phyloP scores from a whole-genome alignment of 1,284 basidiomycete genomes.

The Coniferiporia weirii region DNA sequence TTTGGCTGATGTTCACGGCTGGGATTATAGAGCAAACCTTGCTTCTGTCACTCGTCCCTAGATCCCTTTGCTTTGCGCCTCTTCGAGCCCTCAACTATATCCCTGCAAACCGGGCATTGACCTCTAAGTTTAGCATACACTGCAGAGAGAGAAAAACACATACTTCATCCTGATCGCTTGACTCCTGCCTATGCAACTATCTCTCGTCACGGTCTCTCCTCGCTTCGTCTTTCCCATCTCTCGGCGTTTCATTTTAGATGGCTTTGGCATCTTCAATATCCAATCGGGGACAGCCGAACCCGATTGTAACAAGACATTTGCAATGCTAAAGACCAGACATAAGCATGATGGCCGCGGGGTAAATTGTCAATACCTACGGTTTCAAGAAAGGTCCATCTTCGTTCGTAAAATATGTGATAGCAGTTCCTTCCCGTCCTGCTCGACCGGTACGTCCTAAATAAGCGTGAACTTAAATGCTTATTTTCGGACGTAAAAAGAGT shows the following conservation, averaged over 20 bases:
- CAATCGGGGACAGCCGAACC: slow-evolving; percentile 88
- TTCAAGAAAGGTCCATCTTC: slow-evolving; percentile 91
- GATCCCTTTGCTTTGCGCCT: slow-evolving; percentile 37
- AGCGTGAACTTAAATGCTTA: slow-evolving; percentile 11
- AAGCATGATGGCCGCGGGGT: slow-evolving; percentile 10
- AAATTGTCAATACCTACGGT: slow-evolving; percentile 51
- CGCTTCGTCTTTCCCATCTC: slow-evolving; percentile 83
- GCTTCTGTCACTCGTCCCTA: background rate
- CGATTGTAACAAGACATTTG: slow-evolving; percentile 89
- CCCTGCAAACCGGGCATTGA: slow-evolving; percentile 35
- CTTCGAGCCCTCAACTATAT: slow-evolving; percentile 71
- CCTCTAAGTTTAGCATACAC: background rate
- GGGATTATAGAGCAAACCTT: background rate
- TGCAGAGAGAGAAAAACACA: background rate
- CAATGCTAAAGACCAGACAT: slow-evolving; percentile 54
- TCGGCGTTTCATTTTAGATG: slow-evolving; percentile 82
- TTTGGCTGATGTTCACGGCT: too few species aligned
- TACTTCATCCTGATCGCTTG: slow-evolving; percentile 74
- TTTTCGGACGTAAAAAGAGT: background rate
- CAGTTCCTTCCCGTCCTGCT: slow-evolving; percentile 86
- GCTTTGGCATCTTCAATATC: slow-evolving; percentile 83
- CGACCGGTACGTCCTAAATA: slow-evolving; percentile 81
- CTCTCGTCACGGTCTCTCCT: slow-evolving; percentile 68
- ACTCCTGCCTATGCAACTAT: slow-evolving; percentile 64
- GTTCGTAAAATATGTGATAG: slow-evolving; percentile 93